phyloP scores from a whole-genome alignment of 2,329 filamentous ascomycete species.

The Fusarium concolor region DNA sequence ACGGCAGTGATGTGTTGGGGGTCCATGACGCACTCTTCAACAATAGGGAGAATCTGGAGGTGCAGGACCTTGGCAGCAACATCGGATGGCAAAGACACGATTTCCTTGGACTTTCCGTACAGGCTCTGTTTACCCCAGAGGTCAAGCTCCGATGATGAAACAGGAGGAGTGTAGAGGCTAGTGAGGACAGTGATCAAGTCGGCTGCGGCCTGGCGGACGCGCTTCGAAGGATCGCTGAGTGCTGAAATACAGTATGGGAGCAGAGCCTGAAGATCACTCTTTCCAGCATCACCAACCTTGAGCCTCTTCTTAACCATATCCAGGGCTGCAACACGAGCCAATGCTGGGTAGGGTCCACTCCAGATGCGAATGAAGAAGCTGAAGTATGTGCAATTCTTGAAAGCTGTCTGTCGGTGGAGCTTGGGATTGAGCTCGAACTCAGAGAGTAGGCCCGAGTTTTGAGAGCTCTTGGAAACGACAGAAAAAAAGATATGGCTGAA shows the following conservation, averaged over 20 bases:
- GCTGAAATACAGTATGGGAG: conserved; percentile 84
- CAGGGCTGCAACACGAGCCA: conserved; percentile 76
- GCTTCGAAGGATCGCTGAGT: conserved; percentile 79
- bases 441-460: conserved; percentile 55
- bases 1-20: conserved; percentile 74
- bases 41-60: conserved; percentile 74
- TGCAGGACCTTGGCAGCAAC: conserved; percentile 71
- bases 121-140: conserved; percentile 72
- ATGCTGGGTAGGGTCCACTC: conserved; percentile 76
- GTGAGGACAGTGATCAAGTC: conserved; percentile 71
- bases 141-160: conserved; percentile 54
- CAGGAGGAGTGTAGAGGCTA: conserved; percentile 56
- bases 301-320: conserved; percentile 70
- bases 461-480: conserved; percentile 59
- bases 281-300: conserved; percentile 60
- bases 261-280: conserved; percentile 78
- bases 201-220: conserved; percentile 80
- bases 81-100: conserved; percentile 69
- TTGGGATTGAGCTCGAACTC: conserved; percentile 67
- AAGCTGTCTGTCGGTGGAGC: conserved; percentile 65
- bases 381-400: conserved; percentile 74
- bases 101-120: conserved; percentile 68
- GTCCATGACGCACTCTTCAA: conserved; percentile 91
- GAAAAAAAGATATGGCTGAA: conserved; percentile 69
- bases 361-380: conserved; percentile 82